These are phyloP conservation scores for Blastobotrys buckinghamii DNA, from an alignment of 1,139 yeast species.

Conservation along the genomic window DNA sequence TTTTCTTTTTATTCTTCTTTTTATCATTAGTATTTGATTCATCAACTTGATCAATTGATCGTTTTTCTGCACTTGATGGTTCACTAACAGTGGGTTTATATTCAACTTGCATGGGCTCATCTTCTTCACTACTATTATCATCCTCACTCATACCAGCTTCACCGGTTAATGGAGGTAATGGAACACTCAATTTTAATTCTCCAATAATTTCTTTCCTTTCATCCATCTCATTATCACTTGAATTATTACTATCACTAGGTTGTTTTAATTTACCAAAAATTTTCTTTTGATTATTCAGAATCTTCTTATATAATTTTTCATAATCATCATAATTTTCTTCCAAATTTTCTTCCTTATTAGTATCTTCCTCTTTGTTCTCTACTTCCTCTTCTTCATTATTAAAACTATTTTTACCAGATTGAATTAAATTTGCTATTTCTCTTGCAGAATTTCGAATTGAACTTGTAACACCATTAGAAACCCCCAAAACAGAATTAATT, in stretches of 20 bases:
- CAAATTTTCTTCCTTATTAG: conserved; percentile 4
- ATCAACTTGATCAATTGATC: conserved; percentile 6
- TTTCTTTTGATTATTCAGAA: conserved; percentile 17
- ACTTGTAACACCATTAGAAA: conserved; percentile 47
- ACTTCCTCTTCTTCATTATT: conserved; percentile 11
- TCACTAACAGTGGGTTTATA: conserved; percentile 5
- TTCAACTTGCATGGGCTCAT: conserved; percentile 8
- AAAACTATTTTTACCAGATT: conserved; percentile 18
- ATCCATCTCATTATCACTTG: neutral
- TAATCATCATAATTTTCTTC: conserved; percentile 22
- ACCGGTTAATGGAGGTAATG: conserved; percentile 15
- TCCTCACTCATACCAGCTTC: conserved; percentile 13
- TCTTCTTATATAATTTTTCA: conserved; percentile 16
- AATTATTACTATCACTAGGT: neutral
- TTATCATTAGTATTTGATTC: conserved; percentile 7
- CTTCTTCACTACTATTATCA: conserved; percentile 12
- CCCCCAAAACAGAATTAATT: conserved; percentile 50
- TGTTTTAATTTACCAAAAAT: conserved; percentile 5
- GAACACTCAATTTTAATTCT: conserved; percentile 17
- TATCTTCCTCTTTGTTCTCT: neutral
- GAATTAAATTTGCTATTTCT: conserved; percentile 51
- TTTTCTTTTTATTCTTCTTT: conserved; percentile 14
- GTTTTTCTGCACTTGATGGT: conserved; percentile 1
- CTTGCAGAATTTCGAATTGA: conserved; percentile 53
- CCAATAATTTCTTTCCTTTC: conserved; percentile 2